These are phyloP conservation scores for Colletotrichum incanum DNA, from an alignment of 2,329 filamentous ascomycete species.

Conservation along the genomic window DNA sequence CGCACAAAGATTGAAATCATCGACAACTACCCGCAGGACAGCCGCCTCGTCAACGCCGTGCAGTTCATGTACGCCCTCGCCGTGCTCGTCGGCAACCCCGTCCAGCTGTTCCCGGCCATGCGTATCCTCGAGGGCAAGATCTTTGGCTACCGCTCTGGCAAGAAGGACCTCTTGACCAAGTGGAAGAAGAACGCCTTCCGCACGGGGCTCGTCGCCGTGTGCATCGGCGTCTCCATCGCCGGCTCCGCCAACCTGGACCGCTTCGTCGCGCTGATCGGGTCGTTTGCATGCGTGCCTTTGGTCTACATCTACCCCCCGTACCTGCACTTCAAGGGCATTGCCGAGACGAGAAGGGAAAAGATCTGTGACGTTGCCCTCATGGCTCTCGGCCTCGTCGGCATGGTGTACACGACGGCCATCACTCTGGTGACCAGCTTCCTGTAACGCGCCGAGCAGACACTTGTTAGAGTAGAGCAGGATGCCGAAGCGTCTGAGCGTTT, in stretches of 20 bases:
- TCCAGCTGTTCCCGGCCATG: slow-evolving; percentile 82
- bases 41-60: slow-evolving; percentile 81
- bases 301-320: slow-evolving; percentile 88
- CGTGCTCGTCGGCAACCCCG: slow-evolving; percentile 80
- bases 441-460: slow-evolving; percentile 13
- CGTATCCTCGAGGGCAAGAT: slow-evolving; percentile 79
- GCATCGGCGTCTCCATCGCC: slow-evolving; percentile 73
- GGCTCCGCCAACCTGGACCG: slow-evolving; percentile 84
- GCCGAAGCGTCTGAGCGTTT: not conserved
- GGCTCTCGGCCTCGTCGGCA: slow-evolving; percentile 74
- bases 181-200: slow-evolving; percentile 84
- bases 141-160: slow-evolving; percentile 79
- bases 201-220: slow-evolving; percentile 69
- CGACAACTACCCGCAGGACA: slow-evolving; percentile 81
- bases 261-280: slow-evolving; percentile 95
- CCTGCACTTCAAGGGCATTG: slow-evolving; percentile 79
- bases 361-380: slow-evolving; percentile 75
- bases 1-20: slow-evolving; percentile 82
- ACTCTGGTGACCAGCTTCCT: slow-evolving; percentile 66
- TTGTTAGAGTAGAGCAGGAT: not conserved
- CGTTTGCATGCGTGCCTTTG: slow-evolving; percentile 96
- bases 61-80: slow-evolving; percentile 83
- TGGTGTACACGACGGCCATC: slow-evolving; percentile 80
- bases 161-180: slow-evolving; percentile 75
- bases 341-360: slow-evolving; percentile 70